A percentile compares a stretch with the other conserved stretches of the same genome.
Conservation (phyloP, 2,329 filamentous ascomycete species). For the Colletotrichum lindemuthianum region DNA sequence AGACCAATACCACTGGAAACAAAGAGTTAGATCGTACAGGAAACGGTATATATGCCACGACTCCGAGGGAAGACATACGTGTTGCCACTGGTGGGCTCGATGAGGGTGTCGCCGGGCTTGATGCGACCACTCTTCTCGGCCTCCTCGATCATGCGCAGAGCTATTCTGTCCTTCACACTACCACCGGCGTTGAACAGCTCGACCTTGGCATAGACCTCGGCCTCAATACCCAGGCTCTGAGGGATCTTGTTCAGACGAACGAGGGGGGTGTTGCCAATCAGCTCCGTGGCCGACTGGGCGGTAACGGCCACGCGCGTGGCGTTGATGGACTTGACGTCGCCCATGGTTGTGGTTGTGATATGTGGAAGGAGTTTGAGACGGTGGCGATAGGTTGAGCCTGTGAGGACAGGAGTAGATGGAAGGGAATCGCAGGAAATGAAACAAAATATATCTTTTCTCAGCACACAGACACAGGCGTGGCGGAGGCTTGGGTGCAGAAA, state of each 20-base stretch:
- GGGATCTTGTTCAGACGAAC: conserved; percentile 94
- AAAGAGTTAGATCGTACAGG: conserved; percentile 40
- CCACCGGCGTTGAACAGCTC: conserved; percentile 95
- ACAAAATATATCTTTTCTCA: conserved; percentile 4
- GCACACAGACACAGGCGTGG: conserved; percentile 8
- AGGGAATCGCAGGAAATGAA: too few relatives aligned
- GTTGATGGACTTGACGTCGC: conserved; percentile 34
- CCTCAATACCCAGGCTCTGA: conserved; percentile 87
- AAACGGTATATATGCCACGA: background rate
- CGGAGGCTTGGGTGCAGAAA: background rate
- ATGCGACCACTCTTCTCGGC: conserved; percentile 92
- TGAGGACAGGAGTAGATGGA: background rate
- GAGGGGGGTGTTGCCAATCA: conserved; percentile 96
- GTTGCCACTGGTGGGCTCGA: conserved; percentile 97
- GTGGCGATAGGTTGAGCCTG: background rate
- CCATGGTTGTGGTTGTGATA: conserved; percentile 29
- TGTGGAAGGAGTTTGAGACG: background rate
- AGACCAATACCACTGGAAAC: conserved; percentile 80
- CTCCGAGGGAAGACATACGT: conserved; percentile 63
- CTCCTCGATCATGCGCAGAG: conserved; percentile 95
- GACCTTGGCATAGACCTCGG: conserved; percentile 88
- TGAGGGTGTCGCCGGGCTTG: conserved; percentile 95
- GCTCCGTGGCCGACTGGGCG: conserved; percentile 76
- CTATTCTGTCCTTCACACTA: conserved; percentile 94
- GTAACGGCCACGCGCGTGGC: conserved; percentile 43